A percentile compares a stretch with the other conserved stretches of the same genome.
phyloP scores from a whole-genome alignment of 2,329 filamentous ascomycete genomes.

The Penicillium sp. region DNA sequence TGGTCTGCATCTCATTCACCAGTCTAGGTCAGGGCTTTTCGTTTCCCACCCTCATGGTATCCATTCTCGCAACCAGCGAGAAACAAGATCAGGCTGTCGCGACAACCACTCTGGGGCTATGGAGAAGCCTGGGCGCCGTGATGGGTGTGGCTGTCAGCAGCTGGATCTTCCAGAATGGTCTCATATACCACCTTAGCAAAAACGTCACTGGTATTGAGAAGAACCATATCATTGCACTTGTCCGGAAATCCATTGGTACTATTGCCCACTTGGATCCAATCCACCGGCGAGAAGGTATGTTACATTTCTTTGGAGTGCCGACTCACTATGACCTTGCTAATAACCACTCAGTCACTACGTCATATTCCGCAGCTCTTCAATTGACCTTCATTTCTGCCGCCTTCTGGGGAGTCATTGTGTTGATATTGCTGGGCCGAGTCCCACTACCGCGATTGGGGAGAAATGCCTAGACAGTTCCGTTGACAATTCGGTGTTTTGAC shows the following conservation, averaged over 20 bases:
- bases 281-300: conserved; percentile 48
- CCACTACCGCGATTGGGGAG: conserved; percentile 33
- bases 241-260: conserved; percentile 51
- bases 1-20: conserved; percentile 56
- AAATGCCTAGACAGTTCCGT: conserved; percentile 14
- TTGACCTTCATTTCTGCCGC: conserved; percentile 40
- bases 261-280: conserved; percentile 46
- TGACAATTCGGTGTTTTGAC: not conserved
- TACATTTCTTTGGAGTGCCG: not conserved
- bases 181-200: conserved; percentile 58
- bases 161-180: conserved; percentile 69
- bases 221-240: conserved; percentile 49
- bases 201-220: conserved; percentile 61
- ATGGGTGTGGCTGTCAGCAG: conserved; percentile 71
- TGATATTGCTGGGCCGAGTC: conserved; percentile 32
- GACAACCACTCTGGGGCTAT: conserved; percentile 68
- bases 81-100: conserved; percentile 66
- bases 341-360: conserved; percentile 30
- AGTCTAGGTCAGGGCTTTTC: conserved; percentile 62
- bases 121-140: conserved; percentile 68
- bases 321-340: conserved; percentile 14
- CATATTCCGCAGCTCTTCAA: conserved; percentile 38
- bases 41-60: conserved; percentile 64
- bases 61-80: conserved; percentile 57
- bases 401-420: conserved; percentile 34